phyloP scores from a whole-genome alignment of 1,284 basidiomycete genomes.

The Laetiporus sulphureus region DNA sequence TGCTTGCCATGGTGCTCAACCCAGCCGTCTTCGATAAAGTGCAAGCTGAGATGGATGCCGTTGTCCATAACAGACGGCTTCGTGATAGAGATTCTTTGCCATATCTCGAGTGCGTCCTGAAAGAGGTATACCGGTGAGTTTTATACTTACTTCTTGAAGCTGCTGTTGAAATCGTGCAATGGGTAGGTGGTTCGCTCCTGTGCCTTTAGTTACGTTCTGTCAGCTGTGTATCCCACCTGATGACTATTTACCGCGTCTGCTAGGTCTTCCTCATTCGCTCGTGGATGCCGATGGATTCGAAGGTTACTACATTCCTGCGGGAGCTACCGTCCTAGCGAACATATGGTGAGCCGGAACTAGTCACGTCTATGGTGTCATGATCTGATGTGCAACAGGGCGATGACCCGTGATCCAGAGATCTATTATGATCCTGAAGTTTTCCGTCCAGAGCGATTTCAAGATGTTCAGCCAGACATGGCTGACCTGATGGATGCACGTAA shows the following conservation, averaged over 20 bases:
- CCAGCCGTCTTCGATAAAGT: constrained; percentile 26
- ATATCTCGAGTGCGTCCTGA: constrained; percentile 26
- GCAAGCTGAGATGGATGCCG: constrained; percentile 26
- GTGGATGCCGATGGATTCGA: neutral
- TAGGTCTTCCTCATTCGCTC: neutral
- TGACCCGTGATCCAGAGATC: neutral
- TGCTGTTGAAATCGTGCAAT: neutral
- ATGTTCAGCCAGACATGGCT: neutral
- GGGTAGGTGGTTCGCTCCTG: neutral
- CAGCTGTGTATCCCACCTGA: neutral
- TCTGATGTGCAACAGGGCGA: neutral
- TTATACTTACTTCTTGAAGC: neutral
- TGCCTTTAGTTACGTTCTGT: neutral
- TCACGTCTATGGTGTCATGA: too few relatives aligned
- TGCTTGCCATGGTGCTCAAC: constrained; percentile 25
- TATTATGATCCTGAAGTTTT: neutral
- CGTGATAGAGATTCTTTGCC: constrained; percentile 25
- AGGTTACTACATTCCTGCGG: neutral
- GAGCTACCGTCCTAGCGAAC: neutral
- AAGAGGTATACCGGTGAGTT: constrained; percentile 25
- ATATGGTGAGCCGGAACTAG: constrained; percentile 1
- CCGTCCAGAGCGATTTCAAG: neutral
- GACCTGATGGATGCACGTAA: neutral
- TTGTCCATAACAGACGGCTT: constrained; percentile 23
- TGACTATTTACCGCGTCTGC: neutral